Evolutionary conservation across 305 asterid genomes (phyloP).

Genomic region (Euphrasia arctica): DNA sequence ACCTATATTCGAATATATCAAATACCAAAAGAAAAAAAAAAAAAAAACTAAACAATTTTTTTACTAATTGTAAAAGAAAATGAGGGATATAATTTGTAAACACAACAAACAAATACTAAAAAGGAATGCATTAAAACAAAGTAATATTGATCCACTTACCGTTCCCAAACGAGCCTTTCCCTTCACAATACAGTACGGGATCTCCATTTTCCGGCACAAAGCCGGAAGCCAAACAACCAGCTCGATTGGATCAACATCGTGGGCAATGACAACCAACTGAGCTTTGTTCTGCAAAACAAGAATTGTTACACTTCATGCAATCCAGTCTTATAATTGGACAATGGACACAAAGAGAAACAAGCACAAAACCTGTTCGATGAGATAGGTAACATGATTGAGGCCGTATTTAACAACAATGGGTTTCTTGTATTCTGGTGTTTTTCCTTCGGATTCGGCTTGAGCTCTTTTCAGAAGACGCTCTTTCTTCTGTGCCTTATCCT

Average conservation of each 20-base stretch:
- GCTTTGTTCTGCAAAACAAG: conserved; percentile 68
- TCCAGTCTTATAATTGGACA: no score
- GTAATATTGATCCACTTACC: conserved; percentile 36
- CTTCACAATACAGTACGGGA: conserved; percentile 90
- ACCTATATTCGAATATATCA: no score
- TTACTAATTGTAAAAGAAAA: no score
- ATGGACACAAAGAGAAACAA: neutral
- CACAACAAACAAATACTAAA: no score
- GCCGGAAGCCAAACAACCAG: conserved; percentile 95
- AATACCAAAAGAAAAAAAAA: no score
- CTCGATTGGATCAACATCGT: conserved; percentile 93
- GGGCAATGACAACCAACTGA: conserved; percentile 88
- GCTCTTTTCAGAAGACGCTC: conserved; percentile 86
- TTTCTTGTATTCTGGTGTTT: conserved; percentile 67
- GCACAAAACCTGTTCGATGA: conserved; percentile 71
- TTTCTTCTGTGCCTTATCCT: conserved; percentile 81
- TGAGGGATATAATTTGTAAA: neutral
- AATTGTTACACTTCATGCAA: neutral
- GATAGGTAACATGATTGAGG: conserved; percentile 85
- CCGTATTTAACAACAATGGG: conserved; percentile 93
- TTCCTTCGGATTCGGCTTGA: conserved; percentile 89
- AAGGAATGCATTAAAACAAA: no score
- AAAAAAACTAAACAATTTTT: no score
- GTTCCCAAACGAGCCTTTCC: conserved; percentile 88
- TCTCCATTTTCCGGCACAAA: conserved; percentile 91